Base-by-base conservation (phyloP, 2,329 filamentous ascomycete genomes). In the Thermothelomyces thermophilus region DNA sequence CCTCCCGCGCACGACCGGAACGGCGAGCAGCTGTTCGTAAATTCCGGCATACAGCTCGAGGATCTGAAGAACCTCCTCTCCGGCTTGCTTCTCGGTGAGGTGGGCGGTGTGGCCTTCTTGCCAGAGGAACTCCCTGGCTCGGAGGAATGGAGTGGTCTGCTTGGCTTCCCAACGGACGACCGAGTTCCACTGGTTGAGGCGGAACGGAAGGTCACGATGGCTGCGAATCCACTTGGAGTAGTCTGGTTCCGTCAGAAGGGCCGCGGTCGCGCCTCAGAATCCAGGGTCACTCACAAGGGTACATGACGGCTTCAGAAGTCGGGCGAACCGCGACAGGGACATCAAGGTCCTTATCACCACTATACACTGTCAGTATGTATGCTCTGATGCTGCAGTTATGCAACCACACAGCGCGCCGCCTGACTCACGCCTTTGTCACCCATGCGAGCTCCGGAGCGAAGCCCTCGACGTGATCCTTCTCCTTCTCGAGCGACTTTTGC, bases 391-490 rank as follows among this genome's bases (percentile, higher is more conserved):
- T 9, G 13, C 24, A 26, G 54, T 43, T 53, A 40, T 50, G 42
- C 31, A 34, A 36, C 37, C 2, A 31, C n/a, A 17, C 28, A 16
- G 28, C 43, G 20, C 30, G 44, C 30, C 50, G 35, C 16, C 26
- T n/a, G n/a, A 73, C 79, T 70, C 69, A 84, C 76, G 84, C 87
- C 69, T 88, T 87, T 46, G 87, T 93, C 24, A 93, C 87, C 87
- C 87, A 93, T 50, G 87, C 87, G 58, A 93, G 79, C 69, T 93
- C 87, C 30, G 93, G 90, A 46, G 93, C 93, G 68, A 98, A 98
- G n/a, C 93, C 93, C 70, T 98, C 91, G 55, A 98, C 87, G 68
- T 98, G 93, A 63, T 93, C 87, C 78, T 96, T 96, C 71, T 96
- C 90, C 66, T 80, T 80, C 66, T 82, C 78, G 57, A 98, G 73